phyloP scores from a whole-genome alignment of 176 grass and related monocot genomes.

The Oryza punctata region DNA sequence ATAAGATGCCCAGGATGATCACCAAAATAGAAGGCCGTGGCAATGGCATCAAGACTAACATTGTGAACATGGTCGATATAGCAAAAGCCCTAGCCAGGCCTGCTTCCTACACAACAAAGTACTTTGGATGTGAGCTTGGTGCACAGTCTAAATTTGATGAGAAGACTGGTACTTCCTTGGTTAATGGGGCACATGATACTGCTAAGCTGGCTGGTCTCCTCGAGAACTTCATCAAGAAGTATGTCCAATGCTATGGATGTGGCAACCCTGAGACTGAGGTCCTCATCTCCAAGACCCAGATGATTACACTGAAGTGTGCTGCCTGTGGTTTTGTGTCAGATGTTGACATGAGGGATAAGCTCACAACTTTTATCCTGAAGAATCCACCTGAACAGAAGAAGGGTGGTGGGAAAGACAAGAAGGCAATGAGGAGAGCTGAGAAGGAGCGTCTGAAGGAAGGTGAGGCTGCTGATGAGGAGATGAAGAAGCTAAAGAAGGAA shows the following conservation, averaged over 20 bases:
- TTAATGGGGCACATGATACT: slow-evolving; percentile 92
- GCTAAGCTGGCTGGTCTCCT: slow-evolving; percentile 81
- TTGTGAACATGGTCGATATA: slow-evolving; percentile 89
- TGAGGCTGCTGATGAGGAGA: slow-evolving; percentile 85
- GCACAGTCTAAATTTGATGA: slow-evolving; percentile 85
- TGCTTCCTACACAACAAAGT: slow-evolving; percentile 83
- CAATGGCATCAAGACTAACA: slow-evolving; percentile 82
- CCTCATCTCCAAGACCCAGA: slow-evolving; percentile 71
- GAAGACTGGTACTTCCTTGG: slow-evolving; percentile 63
- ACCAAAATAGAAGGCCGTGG: slow-evolving; percentile 84
- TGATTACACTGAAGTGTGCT: slow-evolving; percentile 80
- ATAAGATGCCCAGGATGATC: slow-evolving; percentile 93
- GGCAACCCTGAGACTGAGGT: slow-evolving; percentile 92
- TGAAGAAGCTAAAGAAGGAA: slow-evolving; percentile 82
- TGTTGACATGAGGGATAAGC: slow-evolving; percentile 89
- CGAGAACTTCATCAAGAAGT: slow-evolving; percentile 93
- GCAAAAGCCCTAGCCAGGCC: slow-evolving; percentile 78
- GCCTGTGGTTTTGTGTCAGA: slow-evolving; percentile 87
- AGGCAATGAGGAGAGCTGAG: slow-evolving; percentile 85
- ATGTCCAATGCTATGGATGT: slow-evolving; percentile 83
- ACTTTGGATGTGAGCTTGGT: slow-evolving; percentile 79
- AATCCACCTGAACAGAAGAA: slow-evolving; percentile 88
- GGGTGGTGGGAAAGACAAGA: slow-evolving; percentile 73
- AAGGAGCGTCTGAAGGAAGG: slow-evolving; percentile 89
- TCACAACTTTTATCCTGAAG: slow-evolving; percentile 79